A percentile compares a stretch with the other conserved stretches of the same genome.
Evolutionary conservation across 768 basidiomycete genomes (phyloP).

Genomic region (Pleurotus sapidus): DNA sequence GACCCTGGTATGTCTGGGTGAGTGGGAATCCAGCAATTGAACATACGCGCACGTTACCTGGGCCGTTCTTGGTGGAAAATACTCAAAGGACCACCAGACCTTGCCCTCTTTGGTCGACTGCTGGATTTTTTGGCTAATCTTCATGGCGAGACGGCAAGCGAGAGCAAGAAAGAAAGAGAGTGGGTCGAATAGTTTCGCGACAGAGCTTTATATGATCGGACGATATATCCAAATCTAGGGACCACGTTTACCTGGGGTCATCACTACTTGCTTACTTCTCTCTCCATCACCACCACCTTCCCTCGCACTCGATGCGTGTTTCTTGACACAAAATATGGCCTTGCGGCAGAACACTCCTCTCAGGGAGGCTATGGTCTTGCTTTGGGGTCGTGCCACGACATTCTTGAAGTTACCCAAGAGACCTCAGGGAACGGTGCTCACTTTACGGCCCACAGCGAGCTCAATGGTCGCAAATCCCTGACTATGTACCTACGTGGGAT

Average conservation of each 20-base stretch:
- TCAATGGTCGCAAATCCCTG: no score
- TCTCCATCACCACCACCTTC: not conserved
- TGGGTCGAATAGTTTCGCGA: conserved; percentile 7
- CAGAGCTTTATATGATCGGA: conserved; percentile 19
- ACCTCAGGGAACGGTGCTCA: no score
- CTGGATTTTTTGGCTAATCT: conserved; percentile 91
- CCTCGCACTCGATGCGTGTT: no score
- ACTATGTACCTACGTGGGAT: no score
- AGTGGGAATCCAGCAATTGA: not conserved
- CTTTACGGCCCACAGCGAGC: no score
- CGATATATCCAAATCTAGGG: conserved; percentile 19
- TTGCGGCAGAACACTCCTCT: no score
- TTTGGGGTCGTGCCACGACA: no score
- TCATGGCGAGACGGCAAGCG: conserved; percentile 53
- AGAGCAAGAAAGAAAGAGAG: conserved; percentile 20
- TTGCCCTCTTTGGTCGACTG: conserved; percentile 83
- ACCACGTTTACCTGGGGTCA: conserved; percentile 19
- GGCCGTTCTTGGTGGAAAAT: conserved; percentile 94
- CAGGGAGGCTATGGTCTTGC: no score
- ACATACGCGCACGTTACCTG: conserved; percentile 52
- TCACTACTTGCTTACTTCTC: conserved; percentile 3
- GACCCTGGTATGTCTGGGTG: conserved; percentile 45
- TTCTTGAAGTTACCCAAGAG: no score
- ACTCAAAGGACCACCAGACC: conserved; percentile 98
- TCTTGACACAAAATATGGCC: no score